Base-by-base conservation (phyloP, 345 rosid genomes). In the Dipteronia sinensis region DNA sequence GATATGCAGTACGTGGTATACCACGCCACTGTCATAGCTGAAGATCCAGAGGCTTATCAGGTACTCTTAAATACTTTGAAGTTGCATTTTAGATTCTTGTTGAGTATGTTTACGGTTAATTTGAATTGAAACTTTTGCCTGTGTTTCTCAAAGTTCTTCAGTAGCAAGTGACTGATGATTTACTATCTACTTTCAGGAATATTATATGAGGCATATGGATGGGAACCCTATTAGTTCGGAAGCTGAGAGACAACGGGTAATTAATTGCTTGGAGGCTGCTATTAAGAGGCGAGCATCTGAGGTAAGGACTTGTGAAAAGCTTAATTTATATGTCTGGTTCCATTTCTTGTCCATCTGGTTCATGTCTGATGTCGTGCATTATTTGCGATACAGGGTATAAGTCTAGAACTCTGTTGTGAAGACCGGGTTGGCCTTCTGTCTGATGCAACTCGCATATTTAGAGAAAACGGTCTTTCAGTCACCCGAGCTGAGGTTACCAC, bases 201-300 rank as follows among this genome's bases (percentile, higher is more conserved):
- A 92, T 77, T 97, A 87, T 81, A 94, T 97, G 69, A 88, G 98
- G 81, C 99, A 94, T 76, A 47, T 80, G 83, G 98, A 97, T 82
- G 98, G 98, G 44, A 84, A 90, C 34, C 97, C 98, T n/a, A 76
- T 94, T 74, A 93, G 91, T 81, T 94, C 99, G 1, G 98, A 97
- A 78, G 95, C 94, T 0, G 99, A 97, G 92, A 90, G 97, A 83
- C 95, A 90, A 65, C 87, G 98, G 59, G 92, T 97, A n/a, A 87
- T 94, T 61, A 73, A 90, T 74, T 97, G 98, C 88, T 86, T 97
- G 84, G 97, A 90, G 81, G 99, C 99, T 75, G 99, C 99, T 2
- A 90, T 97, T 73, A 90, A 87, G 78, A 87, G 98, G 65, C 86
- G 99, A 77, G 84, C 83, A 44, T 86, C 94, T 1, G 94, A 90